These are phyloP conservation scores for Pezicula carpinea DNA, from an alignment of 2,329 filamentous ascomycete species.

Conservation along the genomic window DNA sequence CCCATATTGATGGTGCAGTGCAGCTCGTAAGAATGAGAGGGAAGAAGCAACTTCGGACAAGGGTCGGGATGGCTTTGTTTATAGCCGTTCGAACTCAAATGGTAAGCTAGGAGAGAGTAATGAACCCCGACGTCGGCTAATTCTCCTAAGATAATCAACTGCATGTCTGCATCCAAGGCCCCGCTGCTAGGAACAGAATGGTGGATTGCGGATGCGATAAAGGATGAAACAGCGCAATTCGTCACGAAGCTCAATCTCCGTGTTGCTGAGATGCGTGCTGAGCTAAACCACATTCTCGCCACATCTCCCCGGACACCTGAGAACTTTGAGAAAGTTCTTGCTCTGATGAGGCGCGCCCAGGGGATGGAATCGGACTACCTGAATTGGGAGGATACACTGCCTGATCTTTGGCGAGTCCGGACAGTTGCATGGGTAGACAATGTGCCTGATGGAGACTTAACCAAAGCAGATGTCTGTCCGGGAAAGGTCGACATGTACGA, in stretches of 20 bases:
- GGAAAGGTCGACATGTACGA: slow-evolving; percentile 55
- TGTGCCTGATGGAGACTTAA: slow-evolving; percentile 46
- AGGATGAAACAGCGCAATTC: slow-evolving; percentile 44
- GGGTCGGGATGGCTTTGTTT: slow-evolving; percentile 50
- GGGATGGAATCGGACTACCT: slow-evolving; percentile 47
- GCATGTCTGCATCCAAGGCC: slow-evolving; percentile 46
- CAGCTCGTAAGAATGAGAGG: slow-evolving; percentile 55
- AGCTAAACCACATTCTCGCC: slow-evolving; percentile 46
- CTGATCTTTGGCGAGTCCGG: slow-evolving; percentile 44
- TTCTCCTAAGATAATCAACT: slow-evolving; percentile 53
- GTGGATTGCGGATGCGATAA: slow-evolving; percentile 52
- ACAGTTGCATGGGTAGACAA: slow-evolving; percentile 54
- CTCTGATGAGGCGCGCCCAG: slow-evolving; percentile 48
- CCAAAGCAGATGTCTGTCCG: slow-evolving; percentile 51
- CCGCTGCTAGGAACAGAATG: slow-evolving; percentile 52
- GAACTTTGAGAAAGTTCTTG: slow-evolving; percentile 45
- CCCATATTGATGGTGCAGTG: slow-evolving; percentile 60
- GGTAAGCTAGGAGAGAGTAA: slow-evolving; percentile 32
- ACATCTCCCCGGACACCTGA: slow-evolving; percentile 41
- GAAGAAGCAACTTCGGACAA: slow-evolving; percentile 48
- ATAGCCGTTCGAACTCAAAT: slow-evolving; percentile 57
- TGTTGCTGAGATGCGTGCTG: slow-evolving; percentile 50
- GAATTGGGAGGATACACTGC: slow-evolving; percentile 46
- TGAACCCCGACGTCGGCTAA: slow-evolving; percentile 34
- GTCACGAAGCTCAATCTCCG: slow-evolving; percentile 42